Conservation (phyloP, 192 early-diverging fungal species). For the Entrophospora sp. region DNA sequence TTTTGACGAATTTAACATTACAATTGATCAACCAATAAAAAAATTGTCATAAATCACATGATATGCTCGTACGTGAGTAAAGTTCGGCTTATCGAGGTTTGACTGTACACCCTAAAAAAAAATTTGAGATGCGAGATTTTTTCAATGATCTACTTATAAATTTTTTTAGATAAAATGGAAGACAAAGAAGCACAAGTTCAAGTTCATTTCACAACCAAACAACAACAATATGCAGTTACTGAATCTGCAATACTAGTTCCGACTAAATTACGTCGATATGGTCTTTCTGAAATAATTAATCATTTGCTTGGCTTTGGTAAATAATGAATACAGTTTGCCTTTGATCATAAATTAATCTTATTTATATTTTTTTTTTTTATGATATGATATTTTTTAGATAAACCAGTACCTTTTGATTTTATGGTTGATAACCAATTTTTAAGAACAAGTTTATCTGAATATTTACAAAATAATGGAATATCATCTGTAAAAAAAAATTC, state of each 20-base stretch:
- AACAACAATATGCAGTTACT: slow-evolving; percentile 65
- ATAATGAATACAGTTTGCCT: background rate
- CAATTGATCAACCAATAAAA: too few species aligned
- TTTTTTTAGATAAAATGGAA: slow-evolving; percentile 20
- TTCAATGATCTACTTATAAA: too few species aligned
- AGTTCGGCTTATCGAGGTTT: too few species aligned
- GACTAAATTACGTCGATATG: slow-evolving; percentile 72
- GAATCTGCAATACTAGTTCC: slow-evolving; percentile 85
- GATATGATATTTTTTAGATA: slow-evolving; percentile 35
- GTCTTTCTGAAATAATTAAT: slow-evolving; percentile 91
- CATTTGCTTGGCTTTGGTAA: slow-evolving; percentile 56
- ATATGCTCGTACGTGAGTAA: too few species aligned
- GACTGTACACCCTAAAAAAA: too few species aligned
- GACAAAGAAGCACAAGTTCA: slow-evolving; percentile 56
- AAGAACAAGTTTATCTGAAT: slow-evolving; percentile 60
- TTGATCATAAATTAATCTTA: background rate
- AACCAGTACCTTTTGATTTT: slow-evolving; percentile 85
- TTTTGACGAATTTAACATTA: too few species aligned
- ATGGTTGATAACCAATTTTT: slow-evolving; percentile 88
- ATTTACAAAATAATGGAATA: slow-evolving; percentile 56
- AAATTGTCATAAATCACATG: too few species aligned
- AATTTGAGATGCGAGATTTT: too few species aligned
- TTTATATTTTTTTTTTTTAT: too few species aligned
- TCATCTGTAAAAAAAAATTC: too few species aligned
- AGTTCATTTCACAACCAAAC: slow-evolving; percentile 75